Evolutionary conservation across 2,329 filamentous ascomycete species (phyloP).

Genomic region (Epichloe hybrida): DNA sequence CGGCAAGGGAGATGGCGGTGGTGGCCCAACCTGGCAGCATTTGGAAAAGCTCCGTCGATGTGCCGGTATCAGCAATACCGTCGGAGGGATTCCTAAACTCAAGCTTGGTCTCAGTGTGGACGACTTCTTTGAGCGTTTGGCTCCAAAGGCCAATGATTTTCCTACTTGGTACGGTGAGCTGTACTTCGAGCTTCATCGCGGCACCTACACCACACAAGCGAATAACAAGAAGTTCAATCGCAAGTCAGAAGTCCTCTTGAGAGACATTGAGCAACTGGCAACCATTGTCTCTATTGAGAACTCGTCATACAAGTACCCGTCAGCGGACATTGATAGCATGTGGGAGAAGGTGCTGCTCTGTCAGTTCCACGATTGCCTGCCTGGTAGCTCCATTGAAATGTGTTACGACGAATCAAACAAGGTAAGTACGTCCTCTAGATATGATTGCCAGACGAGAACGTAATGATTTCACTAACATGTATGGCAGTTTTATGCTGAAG

Average conservation of each 20-base stretch:
- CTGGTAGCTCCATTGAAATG: constrained; percentile 93
- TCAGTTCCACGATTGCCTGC: constrained; percentile 95
- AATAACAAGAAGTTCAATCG: constrained; percentile 96
- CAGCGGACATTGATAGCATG: constrained; percentile 85
- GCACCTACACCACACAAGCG: constrained; percentile 92
- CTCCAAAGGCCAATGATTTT: constrained; percentile 65
- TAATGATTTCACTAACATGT: constrained; percentile 11
- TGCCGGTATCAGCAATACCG: constrained; percentile 79
- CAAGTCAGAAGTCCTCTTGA: constrained; percentile 68
- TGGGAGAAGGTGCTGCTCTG: constrained; percentile 88
- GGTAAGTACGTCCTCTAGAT: constrained; percentile 23
- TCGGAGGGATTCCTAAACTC: constrained; percentile 66
- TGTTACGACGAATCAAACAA: constrained; percentile 92
- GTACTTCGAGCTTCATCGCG: constrained; percentile 94
- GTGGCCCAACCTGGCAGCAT: constrained; percentile 86
- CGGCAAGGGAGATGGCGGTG: constrained; percentile 91
- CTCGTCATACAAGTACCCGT: constrained; percentile 74
- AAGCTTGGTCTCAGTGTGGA: constrained; percentile 85
- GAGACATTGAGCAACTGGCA: constrained; percentile 77
- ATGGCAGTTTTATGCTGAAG: constrained; percentile 59
- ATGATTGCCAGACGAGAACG: not conserved
- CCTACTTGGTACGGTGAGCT: constrained; percentile 97
- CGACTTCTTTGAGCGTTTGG: constrained; percentile 79
- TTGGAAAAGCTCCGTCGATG: constrained; percentile 88
- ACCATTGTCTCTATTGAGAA: constrained; percentile 69